Evolutionary conservation across 2,329 filamentous ascomycete genomes (phyloP), one percentile per base, ranked within the genome.

Genomic region (Arachnomyces sp.): DNA sequence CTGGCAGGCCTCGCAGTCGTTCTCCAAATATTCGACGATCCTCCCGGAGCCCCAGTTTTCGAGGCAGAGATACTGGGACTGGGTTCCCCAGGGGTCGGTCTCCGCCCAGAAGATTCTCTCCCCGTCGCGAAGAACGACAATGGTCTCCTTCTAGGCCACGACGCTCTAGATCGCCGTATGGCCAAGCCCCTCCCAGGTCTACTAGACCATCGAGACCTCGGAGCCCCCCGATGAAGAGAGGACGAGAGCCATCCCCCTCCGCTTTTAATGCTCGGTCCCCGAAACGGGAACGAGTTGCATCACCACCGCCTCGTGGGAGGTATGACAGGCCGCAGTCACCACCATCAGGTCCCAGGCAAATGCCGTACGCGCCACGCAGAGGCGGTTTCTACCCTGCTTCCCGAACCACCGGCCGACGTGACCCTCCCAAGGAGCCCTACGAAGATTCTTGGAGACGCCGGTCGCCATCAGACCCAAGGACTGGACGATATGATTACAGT

Each of bases 371-470:
- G 20, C 20, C 20, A 25, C 20, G 20, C 9, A 25, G 20, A 25
- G 20, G 20, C 9, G 20, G 20, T 5, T 25, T 25, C 9, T 25
- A 25, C 20, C 20, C 20, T 25, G 20, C 20, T 34, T 73, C 75
- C 30, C 68, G 71, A 45, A 79, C 72, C 42, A 73, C 73, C 38
- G 65, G 68, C 31, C 68, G 71, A 34, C 64, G 72, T 51, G 67
- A 66, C 43, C 64, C 71, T 43, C 67, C 71, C 28, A 58, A 63
- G 32, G 72, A 76, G 31, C 61, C 63, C 12, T 61, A 67, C 39
- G 66, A 71, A 14, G 67, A 72, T 41, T 69, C 64, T 35, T 72
- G 68, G 69, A 68, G 71, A 49, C 71, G 71, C 39, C 66, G 71
- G 29, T 78, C 76, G 38, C 71, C 70, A 17, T 78, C 74, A 30